A percentile compares a stretch with the other conserved stretches of the same genome.
These are phyloP conservation scores for Colletotrichum camelliae DNA, from an alignment of 2,329 filamentous ascomycete species.

Conservation along the genomic window DNA sequence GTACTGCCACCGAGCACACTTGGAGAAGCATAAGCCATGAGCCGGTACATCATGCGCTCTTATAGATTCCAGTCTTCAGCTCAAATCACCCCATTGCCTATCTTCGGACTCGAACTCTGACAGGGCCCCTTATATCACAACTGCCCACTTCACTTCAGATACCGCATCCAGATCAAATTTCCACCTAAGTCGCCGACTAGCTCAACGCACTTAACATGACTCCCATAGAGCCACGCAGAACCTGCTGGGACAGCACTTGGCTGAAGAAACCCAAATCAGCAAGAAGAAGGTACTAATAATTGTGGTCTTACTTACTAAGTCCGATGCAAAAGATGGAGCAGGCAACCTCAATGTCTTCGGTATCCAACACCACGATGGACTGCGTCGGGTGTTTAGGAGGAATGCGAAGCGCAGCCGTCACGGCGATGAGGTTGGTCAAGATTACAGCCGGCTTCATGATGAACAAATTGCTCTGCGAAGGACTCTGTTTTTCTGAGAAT, in stretches of 20 bases:
- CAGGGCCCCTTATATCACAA: background rate
- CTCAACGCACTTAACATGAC: background rate
- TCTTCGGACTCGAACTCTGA: background rate
- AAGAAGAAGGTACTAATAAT: background rate
- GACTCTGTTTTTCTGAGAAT: fast-evolving
- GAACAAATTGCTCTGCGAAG: fast-evolving
- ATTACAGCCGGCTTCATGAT: background rate
- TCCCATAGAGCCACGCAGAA: background rate
- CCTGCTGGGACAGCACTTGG: background rate
- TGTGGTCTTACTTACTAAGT: background rate
- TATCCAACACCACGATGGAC: background rate
- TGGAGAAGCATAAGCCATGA: background rate
- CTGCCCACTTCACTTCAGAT: background rate
- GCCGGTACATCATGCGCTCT: background rate
- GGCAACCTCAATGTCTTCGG: background rate
- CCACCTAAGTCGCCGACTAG: background rate
- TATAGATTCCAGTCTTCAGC: background rate
- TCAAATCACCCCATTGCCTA: background rate
- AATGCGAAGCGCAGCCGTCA: background rate
- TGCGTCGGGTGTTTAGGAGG: background rate
- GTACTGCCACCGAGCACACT: no score
- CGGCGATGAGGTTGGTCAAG: background rate
- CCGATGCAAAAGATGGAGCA: background rate
- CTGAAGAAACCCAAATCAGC: background rate
- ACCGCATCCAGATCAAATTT: background rate